Base-by-base conservation (phyloP, 495 filamentous ascomycete species). In the Aspergillus wentii region DNA sequence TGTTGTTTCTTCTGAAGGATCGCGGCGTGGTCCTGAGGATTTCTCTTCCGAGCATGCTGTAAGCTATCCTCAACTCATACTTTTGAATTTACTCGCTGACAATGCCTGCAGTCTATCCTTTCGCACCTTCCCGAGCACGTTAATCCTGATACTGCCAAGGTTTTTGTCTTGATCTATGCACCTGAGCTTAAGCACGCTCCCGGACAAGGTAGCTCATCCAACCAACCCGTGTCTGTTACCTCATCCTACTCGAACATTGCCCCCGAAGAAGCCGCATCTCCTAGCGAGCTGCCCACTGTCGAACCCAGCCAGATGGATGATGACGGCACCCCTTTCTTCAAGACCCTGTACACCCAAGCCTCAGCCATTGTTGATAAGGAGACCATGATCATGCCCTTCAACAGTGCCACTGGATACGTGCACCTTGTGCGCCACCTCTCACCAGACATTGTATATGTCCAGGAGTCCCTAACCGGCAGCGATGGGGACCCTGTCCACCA, bases 191-290 rank as follows among this genome's bases (percentile, higher is more conserved):
- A 85, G 61, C 82, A 85, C 43, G 66, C 74, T 13, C 59, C 64
- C 43, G 52, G 41, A 27, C 56, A 62, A 33, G 54, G 57, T 7
- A 61, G 55, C 48, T 52, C 55, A 17, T 66, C 61, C 18, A 59
- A 54, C 21, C 62, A 64, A 32, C 71, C 71, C 20, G 71, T 76
- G 25, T 92, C 87, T 10, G 67, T 90, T 39, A 78, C 82, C 41
- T 94, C 88, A 7, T 94, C 89, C 0, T 94, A 88, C 57, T 91
- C 87, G 5, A 88, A 88, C 56, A 89, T 92, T 40, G 82, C 78
- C 25, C 82, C 79, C 27, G 82, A 88, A 44, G 82, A 88, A 56
- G 79, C 78, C 3, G 74, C 75, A 38, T 83, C 81, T 0, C 76
- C 85, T n/a, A 75, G 66, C 25, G 80, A 84, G 27, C 72, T 84